These are phyloP conservation scores for Trichophyton benhamiae DNA, from an alignment of 2,329 filamentous ascomycete species.

Conservation along the genomic window DNA sequence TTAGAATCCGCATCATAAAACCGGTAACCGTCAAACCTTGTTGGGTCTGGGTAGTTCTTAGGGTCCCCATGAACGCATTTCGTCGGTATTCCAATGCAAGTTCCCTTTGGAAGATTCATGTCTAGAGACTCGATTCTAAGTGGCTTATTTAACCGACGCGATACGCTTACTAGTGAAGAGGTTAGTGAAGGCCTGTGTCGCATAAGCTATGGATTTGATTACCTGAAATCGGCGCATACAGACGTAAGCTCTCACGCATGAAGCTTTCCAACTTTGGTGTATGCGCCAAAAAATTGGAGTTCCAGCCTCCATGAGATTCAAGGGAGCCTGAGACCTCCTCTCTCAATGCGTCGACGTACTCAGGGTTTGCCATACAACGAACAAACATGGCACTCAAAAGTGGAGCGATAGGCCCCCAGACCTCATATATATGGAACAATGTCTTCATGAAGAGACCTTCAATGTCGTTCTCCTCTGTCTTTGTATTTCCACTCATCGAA, in stretches of 20 bases:
- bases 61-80: slow-evolving; percentile 1
- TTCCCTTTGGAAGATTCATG: neutral
- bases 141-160: neutral
- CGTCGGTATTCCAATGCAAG: neutral
- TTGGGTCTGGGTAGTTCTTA: neutral
- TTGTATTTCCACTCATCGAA: neutral
- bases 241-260: neutral
- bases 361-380: neutral
- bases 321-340: neutral
- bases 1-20: neutral
- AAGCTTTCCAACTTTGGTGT: slow-evolving; percentile 1
- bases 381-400: neutral
- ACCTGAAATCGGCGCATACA: neutral
- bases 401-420: neutral
- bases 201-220: neutral
- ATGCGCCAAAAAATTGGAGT: neutral
- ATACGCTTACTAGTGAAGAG: neutral
- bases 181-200: neutral
- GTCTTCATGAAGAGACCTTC: neutral
- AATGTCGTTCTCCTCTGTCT: neutral
- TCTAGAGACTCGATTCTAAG: neutral
- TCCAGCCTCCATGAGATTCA: neutral
- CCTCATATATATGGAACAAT: neutral
- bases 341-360: neutral
- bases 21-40: neutral